Evolutionary conservation across 2,329 filamentous ascomycete genomes (phyloP), one percentile per base, ranked within the genome.

Genomic region (Fusarium verrucosum): DNA sequence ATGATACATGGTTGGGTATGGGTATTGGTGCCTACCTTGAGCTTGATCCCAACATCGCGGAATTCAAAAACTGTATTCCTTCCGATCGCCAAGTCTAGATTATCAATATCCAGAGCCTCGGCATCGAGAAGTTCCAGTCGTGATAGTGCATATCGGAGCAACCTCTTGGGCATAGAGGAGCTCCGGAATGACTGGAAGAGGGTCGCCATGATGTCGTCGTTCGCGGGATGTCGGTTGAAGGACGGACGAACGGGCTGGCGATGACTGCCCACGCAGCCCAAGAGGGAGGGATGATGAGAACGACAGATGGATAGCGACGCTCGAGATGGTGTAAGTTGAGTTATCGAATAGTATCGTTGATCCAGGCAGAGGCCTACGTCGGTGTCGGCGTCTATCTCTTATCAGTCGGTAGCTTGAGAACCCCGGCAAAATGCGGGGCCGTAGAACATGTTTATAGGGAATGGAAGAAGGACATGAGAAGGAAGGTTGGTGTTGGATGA

Each of bases 111-210:
- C 68, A 97, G 81, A 13, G 91, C 89, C 73, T 96, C 90, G 55
- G 92, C 91, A 73, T 98, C 95, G 58, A 99, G 86, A 52, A 97
- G 83, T 70, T 96, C 93, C 58, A 97, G 83, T 56, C 89, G 88
- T 22, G 90, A 90, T 37, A 99, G 82, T 45, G 89, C 92, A 81
- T 95, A 97, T 69, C 92, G 89, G 66, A 98, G 85, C 71, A 98
- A 84, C 76, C 90, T 89, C 84, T 95, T 96, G 80, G 94, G 92
- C 82, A 96, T 92, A 69, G 87, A 91, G 65, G 92, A 87, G 75
- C 79, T 82, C 71, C 82, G 79, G 72, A 88, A 87, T 56, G 82
- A 83, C 77, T 83, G 89, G 72, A 95, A 85, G 75, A 92, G 88
- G 74, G 85, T 88, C 50, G 89, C 87, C 91, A 94, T 93, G 76